These are phyloP conservation scores for Fraxinus xanthoxyloides DNA, from an alignment of 305 asterid genomes.

Conservation along the genomic window DNA sequence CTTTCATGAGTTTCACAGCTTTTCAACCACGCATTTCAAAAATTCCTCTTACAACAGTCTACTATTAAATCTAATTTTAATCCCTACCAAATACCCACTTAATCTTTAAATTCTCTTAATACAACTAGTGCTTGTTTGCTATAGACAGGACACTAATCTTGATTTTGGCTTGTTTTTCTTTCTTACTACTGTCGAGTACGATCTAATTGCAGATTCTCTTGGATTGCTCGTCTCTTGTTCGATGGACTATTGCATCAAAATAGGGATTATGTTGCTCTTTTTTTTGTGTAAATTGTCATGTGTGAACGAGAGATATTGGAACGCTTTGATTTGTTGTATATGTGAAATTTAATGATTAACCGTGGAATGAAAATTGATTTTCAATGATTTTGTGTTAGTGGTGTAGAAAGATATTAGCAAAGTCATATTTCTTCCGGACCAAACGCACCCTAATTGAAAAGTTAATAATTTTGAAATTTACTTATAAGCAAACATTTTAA, in stretches of 20 bases:
- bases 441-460: background rate
- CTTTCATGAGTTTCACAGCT: no score
- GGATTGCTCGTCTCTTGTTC: background rate
- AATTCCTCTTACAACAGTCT: no score
- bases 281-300: background rate
- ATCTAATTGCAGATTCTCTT: background rate
- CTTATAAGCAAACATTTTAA: background rate
- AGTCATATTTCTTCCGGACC: background rate
- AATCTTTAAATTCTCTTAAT: constrained; percentile 5
- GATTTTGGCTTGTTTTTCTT: background rate
- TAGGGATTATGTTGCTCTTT: background rate
- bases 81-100: background rate
- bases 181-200: background rate
- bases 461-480: background rate
- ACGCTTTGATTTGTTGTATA: background rate
- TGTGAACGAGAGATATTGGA: background rate
- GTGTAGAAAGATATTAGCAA: background rate
- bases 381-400: background rate
- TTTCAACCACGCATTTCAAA: no score
- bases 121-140: background rate
- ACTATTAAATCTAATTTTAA: no score
- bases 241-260: background rate
- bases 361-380: background rate
- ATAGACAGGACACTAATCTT: background rate
- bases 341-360: background rate